These are phyloP conservation scores for Hypomontagnella submonticulosa DNA, from an alignment of 495 filamentous ascomycete genomes.

Conservation along the genomic window DNA sequence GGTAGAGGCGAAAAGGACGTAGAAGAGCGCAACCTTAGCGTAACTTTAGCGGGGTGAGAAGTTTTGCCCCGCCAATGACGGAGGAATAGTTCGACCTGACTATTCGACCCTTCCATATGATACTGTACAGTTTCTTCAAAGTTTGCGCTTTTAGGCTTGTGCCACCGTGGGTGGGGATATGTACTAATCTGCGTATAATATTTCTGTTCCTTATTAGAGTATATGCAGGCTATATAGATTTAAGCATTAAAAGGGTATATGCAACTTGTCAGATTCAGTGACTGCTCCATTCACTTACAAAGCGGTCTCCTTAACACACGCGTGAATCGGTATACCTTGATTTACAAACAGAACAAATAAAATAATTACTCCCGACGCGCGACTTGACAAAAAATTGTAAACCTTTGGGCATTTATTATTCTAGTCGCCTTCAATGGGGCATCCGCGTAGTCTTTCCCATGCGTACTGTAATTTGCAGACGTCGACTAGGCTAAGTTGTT, in stretches of 20 bases:
- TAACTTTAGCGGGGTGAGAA: constrained; percentile 39
- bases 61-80: constrained; percentile 46
- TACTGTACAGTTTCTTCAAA: too few species aligned
- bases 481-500: constrained; percentile 6
- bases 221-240: too few species aligned
- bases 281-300: too few species aligned
- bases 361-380: constrained; percentile 9
- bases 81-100: background rate
- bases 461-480: constrained; percentile 14
- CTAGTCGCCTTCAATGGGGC: constrained; percentile 34
- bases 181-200: too few species aligned
- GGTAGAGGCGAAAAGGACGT: background rate
- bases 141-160: too few species aligned
- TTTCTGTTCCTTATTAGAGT: too few species aligned
- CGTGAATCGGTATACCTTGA: background rate
- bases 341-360: constrained; percentile 17
- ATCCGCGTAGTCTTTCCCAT: constrained; percentile 9
- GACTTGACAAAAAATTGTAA: constrained; percentile 9
- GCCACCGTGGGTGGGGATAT: too few species aligned
- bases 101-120: constrained; percentile 12
- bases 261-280: too few species aligned
- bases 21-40: constrained; percentile 5
- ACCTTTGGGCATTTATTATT: constrained; percentile 17
- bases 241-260: too few species aligned
- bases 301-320: too few species aligned